A percentile compares a stretch with the other conserved stretches of the same genome.
These are phyloP conservation scores for Phytophthora ohioensis DNA, from an alignment of 352 stramenopile genomes.

Conservation along the genomic window DNA sequence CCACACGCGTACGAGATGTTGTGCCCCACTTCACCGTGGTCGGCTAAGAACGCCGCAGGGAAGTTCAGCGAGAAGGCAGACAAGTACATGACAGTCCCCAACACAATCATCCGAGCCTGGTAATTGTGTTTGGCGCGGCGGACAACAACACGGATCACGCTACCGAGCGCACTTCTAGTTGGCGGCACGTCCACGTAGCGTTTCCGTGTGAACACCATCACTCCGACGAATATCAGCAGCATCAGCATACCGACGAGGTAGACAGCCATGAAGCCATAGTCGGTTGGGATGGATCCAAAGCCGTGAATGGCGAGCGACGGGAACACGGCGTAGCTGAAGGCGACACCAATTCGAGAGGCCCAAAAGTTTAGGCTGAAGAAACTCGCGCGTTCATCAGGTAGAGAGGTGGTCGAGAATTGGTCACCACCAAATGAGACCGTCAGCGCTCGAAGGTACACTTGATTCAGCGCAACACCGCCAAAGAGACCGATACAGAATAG, in stretches of 20 bases:
- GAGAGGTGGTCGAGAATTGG: conserved; percentile 64
- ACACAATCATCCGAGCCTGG: conserved; percentile 47
- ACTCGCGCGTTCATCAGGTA: conserved; percentile 51
- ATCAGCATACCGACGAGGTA: conserved; percentile 64
- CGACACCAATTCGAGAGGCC: conserved; percentile 73
- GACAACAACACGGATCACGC: conserved; percentile 50
- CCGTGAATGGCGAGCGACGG: conserved; percentile 81
- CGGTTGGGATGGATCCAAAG: conserved; percentile 55
- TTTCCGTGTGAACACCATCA: conserved; percentile 51
- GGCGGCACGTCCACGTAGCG: conserved; percentile 63
- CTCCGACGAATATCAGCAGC: conserved; percentile 48
- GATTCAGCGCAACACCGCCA: conserved; percentile 52
- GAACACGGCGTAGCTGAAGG: conserved; percentile 82
- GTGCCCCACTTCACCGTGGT: conserved; percentile 47
- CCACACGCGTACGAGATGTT: conserved; percentile 58
- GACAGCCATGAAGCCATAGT: conserved; percentile 55
- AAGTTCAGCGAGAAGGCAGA: conserved; percentile 63
- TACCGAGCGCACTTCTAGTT: conserved; percentile 50
- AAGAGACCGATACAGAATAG: conserved; percentile 74
- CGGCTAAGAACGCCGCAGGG: conserved; percentile 54
- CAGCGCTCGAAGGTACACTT: conserved; percentile 64
- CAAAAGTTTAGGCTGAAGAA: conserved; percentile 91
- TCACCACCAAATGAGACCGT: conserved; percentile 70
- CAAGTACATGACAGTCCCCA: conserved; percentile 50
- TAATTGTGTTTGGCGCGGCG: conserved; percentile 35